A percentile compares a stretch with the other conserved stretches of the same genome.
Evolutionary conservation across 345 rosid genomes (phyloP).

Genomic region (Barbarea vulgaris): DNA sequence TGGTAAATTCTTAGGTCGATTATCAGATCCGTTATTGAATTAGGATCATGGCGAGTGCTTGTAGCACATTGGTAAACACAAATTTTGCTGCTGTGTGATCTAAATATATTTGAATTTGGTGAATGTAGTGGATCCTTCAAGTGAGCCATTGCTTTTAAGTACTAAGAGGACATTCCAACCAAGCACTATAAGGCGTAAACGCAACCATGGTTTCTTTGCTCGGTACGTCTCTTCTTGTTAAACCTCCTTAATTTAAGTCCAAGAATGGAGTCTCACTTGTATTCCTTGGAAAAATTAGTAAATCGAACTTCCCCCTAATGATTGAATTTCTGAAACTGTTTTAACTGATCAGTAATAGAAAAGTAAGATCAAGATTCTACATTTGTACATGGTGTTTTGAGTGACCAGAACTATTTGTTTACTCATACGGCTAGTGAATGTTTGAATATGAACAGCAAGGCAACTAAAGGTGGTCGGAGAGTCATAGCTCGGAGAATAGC

Average conservation of each 20-base stretch:
- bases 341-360: neutral
- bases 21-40: neutral
- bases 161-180: constrained; percentile 94
- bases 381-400: constrained; percentile 11
- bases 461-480: constrained; percentile 94
- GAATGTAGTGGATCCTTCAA: constrained; percentile 62
- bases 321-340: neutral
- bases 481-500: constrained; percentile 98
- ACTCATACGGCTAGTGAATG: constrained; percentile 17
- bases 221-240: constrained; percentile 53
- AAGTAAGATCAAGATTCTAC: neutral
- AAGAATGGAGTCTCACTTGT: neutral
- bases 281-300: neutral
- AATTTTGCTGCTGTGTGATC: neutral
- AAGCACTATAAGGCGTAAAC: constrained; percentile 78
- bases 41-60: neutral
- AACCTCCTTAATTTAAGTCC: neutral
- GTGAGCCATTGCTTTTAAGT: constrained; percentile 71
- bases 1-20: neutral
- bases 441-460: constrained; percentile 67
- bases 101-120: constrained; percentile 5
- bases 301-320: neutral
- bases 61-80: neutral
- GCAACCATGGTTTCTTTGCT: constrained; percentile 89
- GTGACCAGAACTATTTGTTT: constrained; percentile 11